Evolutionary conservation across 768 basidiomycete species (phyloP), one percentile per base, ranked within the genome.

Genomic region (Crucibulum laeve): DNA sequence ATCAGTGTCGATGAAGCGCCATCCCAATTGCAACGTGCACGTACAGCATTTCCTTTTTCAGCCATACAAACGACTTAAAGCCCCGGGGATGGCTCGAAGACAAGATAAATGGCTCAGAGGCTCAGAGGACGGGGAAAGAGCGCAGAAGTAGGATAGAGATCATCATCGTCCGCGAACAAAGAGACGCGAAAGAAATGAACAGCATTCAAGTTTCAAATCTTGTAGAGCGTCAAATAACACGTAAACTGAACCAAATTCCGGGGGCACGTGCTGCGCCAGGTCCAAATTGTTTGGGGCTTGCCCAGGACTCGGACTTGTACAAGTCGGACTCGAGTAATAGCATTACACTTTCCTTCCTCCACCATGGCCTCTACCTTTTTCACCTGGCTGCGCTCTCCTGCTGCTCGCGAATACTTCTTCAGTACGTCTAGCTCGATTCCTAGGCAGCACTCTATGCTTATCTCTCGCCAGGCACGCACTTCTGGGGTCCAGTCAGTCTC

Each of bases 381-480:
- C 60, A 76, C 79, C 56, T 98, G 94, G 94, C 58, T 90, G 57
- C 84, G 87, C 58, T 92, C 90, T 37, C 94, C 94, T 40, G 91
- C 91, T 36, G 89, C 90, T 15, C 75, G 90, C 54, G 80, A 93
- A 53, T 97, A 97, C 66, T 95, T 97, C 71, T 88, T 96, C 70
- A 96, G 94, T 91, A 49, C 50, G 92, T 73, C 7, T 22, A 4
- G n/a, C 18, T 13, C 30, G 13, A 14, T 11, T 26, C 19, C 22
- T 17, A n/a, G 4, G 4, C 25, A 7, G 47, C 47, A 38, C 14
- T 45, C 18, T 25, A 21, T 39, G 17, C 28, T 51, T 23, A 44
- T 17, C n/a, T 44, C 21, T 43, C 22, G 47, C 24, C 45, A 95
- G 92, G 92, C 59, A 96, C 93, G 50, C 93, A 96, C 66, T 96